Conservation (phyloP, 768 basidiomycete species). For the Xerocomus spinulosus region DNA sequence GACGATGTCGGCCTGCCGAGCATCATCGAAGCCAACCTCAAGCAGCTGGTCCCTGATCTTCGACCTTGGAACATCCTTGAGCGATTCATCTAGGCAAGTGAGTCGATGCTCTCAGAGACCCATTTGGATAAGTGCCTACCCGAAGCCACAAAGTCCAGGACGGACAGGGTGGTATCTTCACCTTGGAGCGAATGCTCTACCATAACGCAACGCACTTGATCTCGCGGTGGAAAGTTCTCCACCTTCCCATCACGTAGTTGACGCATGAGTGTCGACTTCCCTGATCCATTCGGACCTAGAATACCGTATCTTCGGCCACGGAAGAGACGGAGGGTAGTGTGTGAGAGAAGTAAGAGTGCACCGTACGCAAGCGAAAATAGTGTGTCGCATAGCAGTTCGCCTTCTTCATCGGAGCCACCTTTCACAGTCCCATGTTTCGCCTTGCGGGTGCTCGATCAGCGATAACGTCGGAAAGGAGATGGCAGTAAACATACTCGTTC, state of each 20-base stretch:
- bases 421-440: slow-evolving; percentile 50
- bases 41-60: slow-evolving; percentile 75
- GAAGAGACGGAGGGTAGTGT: slow-evolving; percentile 84
- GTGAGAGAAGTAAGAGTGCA: slow-evolving; percentile 88
- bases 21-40: slow-evolving; percentile 90
- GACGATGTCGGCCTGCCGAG: slow-evolving; percentile 77
- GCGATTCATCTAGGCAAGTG: slow-evolving; percentile 54
- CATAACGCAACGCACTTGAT: slow-evolving; percentile 87
- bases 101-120: not conserved
- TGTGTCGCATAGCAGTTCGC: slow-evolving; percentile 86
- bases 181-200: slow-evolving; percentile 96
- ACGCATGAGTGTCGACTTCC: slow-evolving; percentile 94
- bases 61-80: slow-evolving; percentile 55
- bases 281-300: slow-evolving; percentile 92
- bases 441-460: slow-evolving; percentile 32
- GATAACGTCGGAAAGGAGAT: not conserved
- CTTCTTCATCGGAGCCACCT: slow-evolving; percentile 57
- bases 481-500: slow-evolving; percentile 50
- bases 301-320: slow-evolving; percentile 94
- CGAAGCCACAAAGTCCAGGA: slow-evolving; percentile 86
- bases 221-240: slow-evolving; percentile 91
- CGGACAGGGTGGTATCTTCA: slow-evolving; percentile 77
- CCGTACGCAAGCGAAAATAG: slow-evolving; percentile 96
- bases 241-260: slow-evolving; percentile 93
- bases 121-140: slow-evolving; percentile 41